Evolutionary conservation across 495 filamentous ascomycete genomes (phyloP), one percentile per base, ranked within the genome.

Genomic region (Hypoxylon lienhwacheense): DNA sequence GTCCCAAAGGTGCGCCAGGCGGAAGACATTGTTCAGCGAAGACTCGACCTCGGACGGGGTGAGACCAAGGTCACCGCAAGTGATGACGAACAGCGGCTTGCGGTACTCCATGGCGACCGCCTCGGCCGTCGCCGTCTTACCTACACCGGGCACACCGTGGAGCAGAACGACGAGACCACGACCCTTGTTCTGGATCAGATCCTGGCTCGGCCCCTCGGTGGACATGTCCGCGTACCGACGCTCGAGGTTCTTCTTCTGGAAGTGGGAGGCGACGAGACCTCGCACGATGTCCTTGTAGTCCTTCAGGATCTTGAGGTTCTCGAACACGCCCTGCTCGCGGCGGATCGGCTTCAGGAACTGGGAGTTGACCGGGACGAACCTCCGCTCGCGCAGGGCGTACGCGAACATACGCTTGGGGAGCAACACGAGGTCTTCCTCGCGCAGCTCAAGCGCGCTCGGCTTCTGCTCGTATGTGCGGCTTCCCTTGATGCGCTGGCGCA

Each of bases 71-170:
- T 85, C 80, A 2, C 81, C 81, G 3, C 73, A 75, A 0, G 77
- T 80, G 21, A 86, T 76, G 1, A 70, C 55, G 45, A 79, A 81
- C 0, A 86, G 70, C 1, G 82, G 81, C 37, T 72, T 76, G 3
- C 67, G 47, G 21, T 73, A 71, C 15, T 71, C 59, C 57, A 78
- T 73, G 0, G 82, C 80, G 2, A 82, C 68, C 0, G 72, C 69
- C 31, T 77, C 76, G 1, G 81, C 82, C 0, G 82, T 85, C 0
- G 77, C 67, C 0, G 84, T 85, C 59, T 87, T 86, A 4, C 83
- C 82, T 0, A 78, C 74, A 0, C 82, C 84, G 0, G 84, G 82
- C 0, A 67, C 68, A 7, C 83, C 84, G 42, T 81, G 79, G 0
- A 74, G 73, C 59, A 77, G 37, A 12, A 75, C 61, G 5, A 83